These are phyloP conservation scores for Eutypella sp. DNA, from an alignment of 2,329 filamentous ascomycete species.

Conservation along the genomic window DNA sequence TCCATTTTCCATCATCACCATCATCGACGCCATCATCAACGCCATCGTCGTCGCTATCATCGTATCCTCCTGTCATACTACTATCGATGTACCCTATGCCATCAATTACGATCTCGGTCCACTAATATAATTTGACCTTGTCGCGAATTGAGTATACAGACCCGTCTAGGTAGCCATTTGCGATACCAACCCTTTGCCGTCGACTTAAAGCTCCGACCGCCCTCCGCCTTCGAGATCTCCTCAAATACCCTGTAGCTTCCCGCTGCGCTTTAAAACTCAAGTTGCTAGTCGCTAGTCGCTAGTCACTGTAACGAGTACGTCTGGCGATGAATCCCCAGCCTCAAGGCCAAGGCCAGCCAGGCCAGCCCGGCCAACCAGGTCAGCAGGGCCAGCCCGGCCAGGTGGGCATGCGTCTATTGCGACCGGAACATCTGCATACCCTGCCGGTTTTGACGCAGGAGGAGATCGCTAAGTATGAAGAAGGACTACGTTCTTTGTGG, in stretches of 20 bases:
- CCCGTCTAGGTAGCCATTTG: too few species aligned
- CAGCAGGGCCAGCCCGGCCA: constrained; percentile 4
- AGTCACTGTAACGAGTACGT: neutral
- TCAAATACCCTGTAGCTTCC: neutral
- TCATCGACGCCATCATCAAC: neutral
- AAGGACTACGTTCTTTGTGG: constrained; percentile 51
- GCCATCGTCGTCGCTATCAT: neutral
- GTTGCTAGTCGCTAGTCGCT: too few species aligned
- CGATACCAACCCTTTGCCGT: too few species aligned
- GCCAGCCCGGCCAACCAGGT: constrained; percentile 6
- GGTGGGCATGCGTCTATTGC: constrained; percentile 20
- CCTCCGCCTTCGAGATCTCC: too few species aligned
- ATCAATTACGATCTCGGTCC: too few species aligned
- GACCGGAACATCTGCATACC: constrained; percentile 46
- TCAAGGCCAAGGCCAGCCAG: too few species aligned
- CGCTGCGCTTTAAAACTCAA: too few species aligned
- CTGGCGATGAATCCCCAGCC: constrained; percentile 16
- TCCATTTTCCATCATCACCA: neutral
- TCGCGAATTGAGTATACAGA: too few species aligned
- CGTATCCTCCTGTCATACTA: neutral
- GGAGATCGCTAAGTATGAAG: constrained; percentile 56
- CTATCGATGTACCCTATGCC: too few species aligned
- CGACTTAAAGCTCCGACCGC: too few species aligned
- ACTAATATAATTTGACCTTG: too few species aligned
- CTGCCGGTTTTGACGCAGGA: constrained; percentile 46